Base-by-base conservation (phyloP, 1,284 basidiomycete species). In the Xerocomus nothofagi region DNA sequence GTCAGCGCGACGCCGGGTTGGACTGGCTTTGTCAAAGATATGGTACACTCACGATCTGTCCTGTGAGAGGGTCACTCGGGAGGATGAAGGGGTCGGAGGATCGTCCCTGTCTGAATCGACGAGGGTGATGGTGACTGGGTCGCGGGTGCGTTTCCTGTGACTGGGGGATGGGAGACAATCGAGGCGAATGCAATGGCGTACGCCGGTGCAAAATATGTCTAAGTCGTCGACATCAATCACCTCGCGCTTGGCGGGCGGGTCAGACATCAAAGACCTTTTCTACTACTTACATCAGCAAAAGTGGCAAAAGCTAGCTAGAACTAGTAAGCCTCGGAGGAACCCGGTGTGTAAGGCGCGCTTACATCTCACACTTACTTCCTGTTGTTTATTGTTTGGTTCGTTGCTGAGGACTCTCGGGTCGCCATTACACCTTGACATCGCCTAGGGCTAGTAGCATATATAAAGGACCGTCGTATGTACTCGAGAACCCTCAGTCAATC, bases 201-300 rank as follows among this genome's bases (percentile, higher is more conserved):
- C 38, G 26, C 63, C 62, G 0, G 56, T 57, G 38, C 53, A 64
- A 10, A 50, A 46, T 1, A 62, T 17, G 36, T 68, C 63, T 6
- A 37, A 5, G 11, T 66, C 63, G 39, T 67, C 63, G 38, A 65
- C 53, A 34, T 65, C 64, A 6, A 67, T 68, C 10, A 55, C 49
- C 37, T 68, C 65, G 30, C 17, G 40, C 43, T 34, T 42, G 6
- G 32, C 29, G 32, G 30, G 21, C 38, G 30, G 37, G 44, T 24
- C 39, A 24, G 39, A 20, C 32, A 23, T 14, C n/a, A 17, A 29
- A 29, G 2, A 10, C 27, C 12, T 6, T n/a, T 11, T 12, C 18
- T 3, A n/a, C 11, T 30, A n/a, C n/a, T n/a, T n/a, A n/a, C n/a
- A n/a, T n/a, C n/a, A n/a, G n/a, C n/a, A n/a, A n/a, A n/a, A n/a